Percentiles rank a stretch among this genome's conserved stretches.
Conservation (phyloP, 1,139 yeast genomes). For the Tardiomyces digboiensis region DNA sequence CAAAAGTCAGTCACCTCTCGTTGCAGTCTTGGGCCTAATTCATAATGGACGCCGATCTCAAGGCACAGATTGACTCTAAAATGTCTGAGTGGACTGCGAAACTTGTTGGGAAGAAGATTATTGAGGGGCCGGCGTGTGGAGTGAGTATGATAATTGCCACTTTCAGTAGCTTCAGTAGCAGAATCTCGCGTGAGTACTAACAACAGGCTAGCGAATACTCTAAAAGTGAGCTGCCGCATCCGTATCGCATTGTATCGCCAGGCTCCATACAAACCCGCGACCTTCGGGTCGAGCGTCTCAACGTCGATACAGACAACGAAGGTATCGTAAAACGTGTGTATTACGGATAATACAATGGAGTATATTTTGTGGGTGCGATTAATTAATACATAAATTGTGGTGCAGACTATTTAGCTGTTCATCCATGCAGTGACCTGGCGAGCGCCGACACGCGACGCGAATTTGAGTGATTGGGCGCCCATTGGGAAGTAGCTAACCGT, state of each 20-base stretch:
- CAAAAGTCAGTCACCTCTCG: no score
- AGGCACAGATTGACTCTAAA: background rate
- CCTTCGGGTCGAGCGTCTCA: slow-evolving; percentile 15
- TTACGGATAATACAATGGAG: slow-evolving; percentile 14
- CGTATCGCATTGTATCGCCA: slow-evolving; percentile 16
- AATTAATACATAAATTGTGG: background rate
- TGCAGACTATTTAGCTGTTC: slow-evolving; percentile 18
- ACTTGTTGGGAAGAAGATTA: slow-evolving; percentile 17
- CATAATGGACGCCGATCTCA: background rate
- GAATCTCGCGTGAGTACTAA: background rate
- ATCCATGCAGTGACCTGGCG: slow-evolving; percentile 50
- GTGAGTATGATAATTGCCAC: no score
- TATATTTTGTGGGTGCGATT: background rate
- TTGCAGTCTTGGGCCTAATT: no score
- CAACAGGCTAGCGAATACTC: background rate
- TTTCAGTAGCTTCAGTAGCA: background rate
- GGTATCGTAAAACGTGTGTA: slow-evolving; percentile 14
- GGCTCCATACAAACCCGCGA: slow-evolving; percentile 16
- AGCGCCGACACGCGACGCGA: slow-evolving; percentile 70
- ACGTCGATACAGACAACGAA: slow-evolving; percentile 16
- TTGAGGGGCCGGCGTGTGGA: slow-evolving; percentile 4
- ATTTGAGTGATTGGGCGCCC: slow-evolving; percentile 81
- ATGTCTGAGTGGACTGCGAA: slow-evolving; percentile 14
- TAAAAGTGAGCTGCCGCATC: slow-evolving; percentile 13
- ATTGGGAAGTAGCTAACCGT: slow-evolving; percentile 91